Evolutionary conservation across 345 rosid genomes (phyloP), one percentile per base, ranked within the genome.

Genomic region (Salix koriyanagi): DNA sequence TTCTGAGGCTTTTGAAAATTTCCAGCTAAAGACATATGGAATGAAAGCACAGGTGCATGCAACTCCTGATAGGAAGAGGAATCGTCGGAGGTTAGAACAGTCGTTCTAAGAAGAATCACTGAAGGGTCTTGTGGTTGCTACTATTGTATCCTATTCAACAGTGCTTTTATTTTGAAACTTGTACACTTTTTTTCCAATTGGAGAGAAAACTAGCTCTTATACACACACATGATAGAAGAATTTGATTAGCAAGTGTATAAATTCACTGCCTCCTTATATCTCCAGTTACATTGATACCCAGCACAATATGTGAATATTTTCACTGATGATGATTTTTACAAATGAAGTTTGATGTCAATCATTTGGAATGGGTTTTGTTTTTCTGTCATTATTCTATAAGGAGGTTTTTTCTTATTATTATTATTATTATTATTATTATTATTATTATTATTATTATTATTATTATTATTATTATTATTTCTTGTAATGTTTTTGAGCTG

Each of bases 1-100:
- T 71, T 80, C 87, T 69, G 80, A 79, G 39, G 88, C 91, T 71
- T 88, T 88, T 18, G 76, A 64, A 75, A 88, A 85, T 66, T 86
- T 73, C 64, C 91, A 88, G 84, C 7, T 70, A 7, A 83, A 82
- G 65, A 80, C 69, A 11, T 86, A 73, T 32, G 77, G 74, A 62
- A 19, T 1, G 70, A 78, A 39, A 48, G 72, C 62, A 39, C 76
- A 73, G 48, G 81, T 73, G n/a, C 81, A 72, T 58, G 62, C 41
- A 32, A 78, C 81, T 58, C 81, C 81, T 54, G 72, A 52, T 9
- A 78, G 67, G 46, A 78, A 78, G 67, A 71, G n/a, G 36, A 19
- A 42, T 23, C 32, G 30, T 37, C 50, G 34, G 48, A 72, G 37
- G 8, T 60, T 58, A 39, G 46, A 23, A 39, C 21, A 23, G 30